Evolutionary conservation across 2,329 filamentous ascomycete genomes (phyloP).

Genomic region (Stagonosporopsis rhizophila): DNA sequence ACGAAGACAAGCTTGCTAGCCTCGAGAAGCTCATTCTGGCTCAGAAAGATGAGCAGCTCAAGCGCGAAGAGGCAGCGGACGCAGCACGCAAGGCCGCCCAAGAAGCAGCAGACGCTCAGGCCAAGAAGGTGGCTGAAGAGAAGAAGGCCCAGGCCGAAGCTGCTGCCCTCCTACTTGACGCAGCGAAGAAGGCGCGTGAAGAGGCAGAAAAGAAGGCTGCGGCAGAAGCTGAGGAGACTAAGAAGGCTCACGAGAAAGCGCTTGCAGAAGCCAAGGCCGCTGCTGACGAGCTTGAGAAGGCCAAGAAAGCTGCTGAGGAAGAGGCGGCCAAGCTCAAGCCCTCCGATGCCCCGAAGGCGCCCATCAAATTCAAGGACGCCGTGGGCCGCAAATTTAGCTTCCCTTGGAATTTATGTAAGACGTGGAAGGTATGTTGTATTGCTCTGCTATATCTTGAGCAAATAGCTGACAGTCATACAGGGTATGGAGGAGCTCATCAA

Average conservation of each 20-base stretch:
- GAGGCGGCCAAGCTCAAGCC: constrained; percentile 52
- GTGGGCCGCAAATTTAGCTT: constrained; percentile 42
- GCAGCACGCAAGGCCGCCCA: constrained; percentile 50
- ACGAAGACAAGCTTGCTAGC: constrained; percentile 43
- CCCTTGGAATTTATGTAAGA: constrained; percentile 37
- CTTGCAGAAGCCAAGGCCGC: constrained; percentile 54
- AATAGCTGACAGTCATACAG: constrained; percentile 63
- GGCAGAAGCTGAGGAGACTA: constrained; percentile 44
- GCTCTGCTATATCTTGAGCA: constrained; percentile 60
- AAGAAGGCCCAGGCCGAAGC: constrained; percentile 49
- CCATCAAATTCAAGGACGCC: constrained; percentile 44
- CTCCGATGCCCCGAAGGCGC: constrained; percentile 57
- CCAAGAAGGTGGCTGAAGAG: constrained; percentile 60
- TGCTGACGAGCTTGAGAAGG: constrained; percentile 55
- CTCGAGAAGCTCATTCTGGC: constrained; percentile 52
- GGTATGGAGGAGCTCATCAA: constrained; percentile 59
- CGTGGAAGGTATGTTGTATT: constrained; percentile 55
- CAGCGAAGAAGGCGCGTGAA: constrained; percentile 41
- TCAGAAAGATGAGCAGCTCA: constrained; percentile 51
- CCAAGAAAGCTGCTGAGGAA: constrained; percentile 56
- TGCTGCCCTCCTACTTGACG: constrained; percentile 37
- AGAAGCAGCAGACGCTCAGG: constrained; percentile 57
- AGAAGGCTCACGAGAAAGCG: constrained; percentile 58
- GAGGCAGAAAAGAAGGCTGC: constrained; percentile 43
- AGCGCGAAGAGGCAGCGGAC: constrained; percentile 44